These are phyloP conservation scores for Tilletia horrida DNA, from an alignment of 1,284 basidiomycete genomes.

Conservation along the genomic window DNA sequence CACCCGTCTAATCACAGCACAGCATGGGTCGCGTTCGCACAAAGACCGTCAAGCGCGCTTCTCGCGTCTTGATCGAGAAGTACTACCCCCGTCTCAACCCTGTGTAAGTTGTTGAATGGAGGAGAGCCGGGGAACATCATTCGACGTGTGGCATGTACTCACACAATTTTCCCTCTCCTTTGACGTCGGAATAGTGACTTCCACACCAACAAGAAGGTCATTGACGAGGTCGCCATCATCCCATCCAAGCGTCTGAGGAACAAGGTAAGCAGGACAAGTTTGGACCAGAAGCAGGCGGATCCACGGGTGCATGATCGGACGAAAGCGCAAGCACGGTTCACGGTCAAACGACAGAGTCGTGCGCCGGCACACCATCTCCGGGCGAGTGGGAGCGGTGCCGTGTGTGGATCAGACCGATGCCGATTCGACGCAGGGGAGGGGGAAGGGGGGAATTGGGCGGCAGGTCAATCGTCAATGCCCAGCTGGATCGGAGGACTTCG, in stretches of 20 bases:
- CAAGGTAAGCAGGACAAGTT: constrained; percentile 64
- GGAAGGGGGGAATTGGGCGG: no score
- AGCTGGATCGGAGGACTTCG: no score
- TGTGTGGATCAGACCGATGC: no score
- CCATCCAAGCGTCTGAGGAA: constrained; percentile 98
- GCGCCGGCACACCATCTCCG: no score
- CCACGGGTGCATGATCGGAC: no score
- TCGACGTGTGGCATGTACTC: constrained; percentile 15
- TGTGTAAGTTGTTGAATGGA: constrained; percentile 66
- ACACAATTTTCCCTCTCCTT: background rate
- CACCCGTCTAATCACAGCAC: constrained; percentile 2
- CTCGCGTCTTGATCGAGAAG: constrained; percentile 98
- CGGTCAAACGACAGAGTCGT: no score
- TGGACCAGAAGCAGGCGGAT: background rate
- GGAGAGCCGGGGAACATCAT: no score
- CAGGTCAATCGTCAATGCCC: no score
- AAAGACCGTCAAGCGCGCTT: constrained; percentile 99
- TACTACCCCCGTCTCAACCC: constrained; percentile 64
- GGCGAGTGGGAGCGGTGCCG: no score
- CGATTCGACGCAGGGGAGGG: no score
- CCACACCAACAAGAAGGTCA: constrained; percentile 95
- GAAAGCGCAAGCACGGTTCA: no score
- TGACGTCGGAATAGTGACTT: constrained; percentile 28
- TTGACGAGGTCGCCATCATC: constrained; percentile 88
- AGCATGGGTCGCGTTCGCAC: constrained; percentile 90